Percentiles rank a stretch among this genome's conserved stretches.
phyloP scores from a whole-genome alignment of 495 filamentous ascomycete genomes.

The Aspergillus sclerotiicarbonarius region DNA sequence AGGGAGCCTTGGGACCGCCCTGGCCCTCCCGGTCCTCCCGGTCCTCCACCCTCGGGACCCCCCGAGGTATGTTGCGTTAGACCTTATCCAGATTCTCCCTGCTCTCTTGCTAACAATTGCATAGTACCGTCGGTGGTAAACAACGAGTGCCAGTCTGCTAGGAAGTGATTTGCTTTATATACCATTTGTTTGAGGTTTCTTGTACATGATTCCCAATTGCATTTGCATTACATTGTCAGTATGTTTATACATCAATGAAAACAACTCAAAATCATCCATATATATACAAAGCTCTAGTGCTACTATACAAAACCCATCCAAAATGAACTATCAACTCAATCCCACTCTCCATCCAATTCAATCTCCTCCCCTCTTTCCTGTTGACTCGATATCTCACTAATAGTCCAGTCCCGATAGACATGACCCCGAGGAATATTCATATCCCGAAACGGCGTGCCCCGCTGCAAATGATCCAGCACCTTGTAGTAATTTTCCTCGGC shows the following conservation, averaged over 20 bases:
- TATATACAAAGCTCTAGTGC: background rate
- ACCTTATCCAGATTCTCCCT: background rate
- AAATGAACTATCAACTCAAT: background rate
- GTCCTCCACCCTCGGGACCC: background rate
- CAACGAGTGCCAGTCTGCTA: background rate
- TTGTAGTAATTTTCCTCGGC: constrained; percentile 53
- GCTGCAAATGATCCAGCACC: constrained; percentile 31
- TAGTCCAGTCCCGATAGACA: constrained; percentile 28
- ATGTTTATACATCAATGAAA: background rate
- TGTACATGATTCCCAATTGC: background rate
- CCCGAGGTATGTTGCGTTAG: background rate
- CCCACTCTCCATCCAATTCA: constrained; percentile 20
- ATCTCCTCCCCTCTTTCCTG: constrained; percentile 33
- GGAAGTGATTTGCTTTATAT: background rate
- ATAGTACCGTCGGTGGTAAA: constrained; percentile 1
- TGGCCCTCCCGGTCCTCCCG: background rate
- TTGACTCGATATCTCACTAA: constrained; percentile 37
- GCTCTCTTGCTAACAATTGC: background rate
- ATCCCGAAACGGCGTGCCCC: constrained; percentile 26
- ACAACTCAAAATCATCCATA: background rate
- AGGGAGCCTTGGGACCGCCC: background rate
- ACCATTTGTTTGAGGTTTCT: background rate
- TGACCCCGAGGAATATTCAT: constrained; percentile 32
- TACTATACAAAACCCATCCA: background rate
- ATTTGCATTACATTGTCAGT: background rate